Conservation (phyloP, 352 stramenopile genomes). For the Peronospora belbahrii region DNA sequence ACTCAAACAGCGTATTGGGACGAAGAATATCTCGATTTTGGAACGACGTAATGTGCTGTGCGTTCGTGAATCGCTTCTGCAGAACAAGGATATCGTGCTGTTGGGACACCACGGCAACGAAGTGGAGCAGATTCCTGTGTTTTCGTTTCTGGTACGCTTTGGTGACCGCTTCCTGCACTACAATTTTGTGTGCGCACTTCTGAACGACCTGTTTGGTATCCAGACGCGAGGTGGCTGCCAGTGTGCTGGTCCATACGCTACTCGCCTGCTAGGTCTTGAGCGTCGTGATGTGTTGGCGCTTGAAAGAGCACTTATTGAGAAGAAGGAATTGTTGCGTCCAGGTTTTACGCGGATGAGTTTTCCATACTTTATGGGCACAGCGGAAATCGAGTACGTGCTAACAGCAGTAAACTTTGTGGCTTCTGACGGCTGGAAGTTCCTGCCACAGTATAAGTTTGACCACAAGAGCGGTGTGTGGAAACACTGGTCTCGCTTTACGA, state of each 20-base stretch:
- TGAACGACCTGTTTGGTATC: conserved; percentile 98
- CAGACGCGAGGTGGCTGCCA: conserved; percentile 68
- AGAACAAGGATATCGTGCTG: conserved; percentile 74
- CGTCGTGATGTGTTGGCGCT: conserved; percentile 57
- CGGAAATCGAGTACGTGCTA: conserved; percentile 91
- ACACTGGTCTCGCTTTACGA: conserved; percentile 55
- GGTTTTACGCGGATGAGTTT: conserved; percentile 94
- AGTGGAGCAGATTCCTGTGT: conserved; percentile 81
- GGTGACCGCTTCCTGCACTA: conserved; percentile 93
- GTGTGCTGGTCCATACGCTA: conserved; percentile 92
- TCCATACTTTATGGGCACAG: conserved; percentile 74
- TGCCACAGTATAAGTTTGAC: conserved; percentile 94
- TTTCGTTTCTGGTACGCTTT: conserved; percentile 92
- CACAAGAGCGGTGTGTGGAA: conserved; percentile 93
- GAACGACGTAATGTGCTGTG: conserved; percentile 38
- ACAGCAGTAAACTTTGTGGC: conserved; percentile 91
- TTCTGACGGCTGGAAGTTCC: conserved; percentile 88
- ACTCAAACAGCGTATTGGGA: conserved; percentile 80
- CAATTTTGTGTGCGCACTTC: conserved; percentile 96
- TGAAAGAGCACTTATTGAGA: conserved; percentile 84
- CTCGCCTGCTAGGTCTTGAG: conserved; percentile 87
- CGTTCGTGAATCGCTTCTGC: conserved; percentile 36
- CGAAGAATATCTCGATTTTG: conserved; percentile 42
- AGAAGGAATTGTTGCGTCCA: conserved; percentile 91
- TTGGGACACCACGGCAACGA: conserved; percentile 55